These are phyloP conservation scores for Thielaviopsis cerberus DNA, from an alignment of 2,329 filamentous ascomycete species.

Conservation along the genomic window DNA sequence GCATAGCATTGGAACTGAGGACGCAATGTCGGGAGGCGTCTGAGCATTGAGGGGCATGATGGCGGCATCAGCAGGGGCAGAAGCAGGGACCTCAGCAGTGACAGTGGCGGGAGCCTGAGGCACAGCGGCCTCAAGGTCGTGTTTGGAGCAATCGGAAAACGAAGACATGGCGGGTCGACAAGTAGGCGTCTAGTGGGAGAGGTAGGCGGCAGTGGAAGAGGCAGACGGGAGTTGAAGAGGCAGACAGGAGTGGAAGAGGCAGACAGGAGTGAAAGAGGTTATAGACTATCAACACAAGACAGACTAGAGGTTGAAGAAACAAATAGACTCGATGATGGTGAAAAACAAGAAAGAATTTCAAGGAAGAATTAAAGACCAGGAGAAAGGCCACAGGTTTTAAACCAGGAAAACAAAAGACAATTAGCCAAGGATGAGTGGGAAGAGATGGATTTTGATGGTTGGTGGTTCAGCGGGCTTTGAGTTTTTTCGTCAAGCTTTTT, in stretches of 20 bases:
- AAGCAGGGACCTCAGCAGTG: neutral
- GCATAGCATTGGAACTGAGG: conserved; percentile 12
- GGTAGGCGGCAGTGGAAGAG: neutral
- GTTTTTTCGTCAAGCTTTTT: neutral
- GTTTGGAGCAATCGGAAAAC: conserved; percentile 4
- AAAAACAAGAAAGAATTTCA: neutral
- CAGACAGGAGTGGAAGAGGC: neutral
- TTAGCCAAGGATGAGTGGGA: neutral
- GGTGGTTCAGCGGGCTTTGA: neutral
- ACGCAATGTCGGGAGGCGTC: neutral
- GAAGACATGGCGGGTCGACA: neutral
- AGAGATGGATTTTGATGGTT: neutral
- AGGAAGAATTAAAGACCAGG: neutral
- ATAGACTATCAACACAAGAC: neutral
- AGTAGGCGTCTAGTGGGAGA: neutral
- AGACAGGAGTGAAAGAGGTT: neutral
- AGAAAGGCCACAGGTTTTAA: neutral
- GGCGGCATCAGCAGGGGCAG: neutral
- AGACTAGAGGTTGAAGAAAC: neutral
- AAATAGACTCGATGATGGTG: neutral
- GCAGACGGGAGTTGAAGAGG: neutral
- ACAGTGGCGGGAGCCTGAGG: neutral
- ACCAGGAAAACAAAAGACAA: neutral
- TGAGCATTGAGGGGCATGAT: neutral
- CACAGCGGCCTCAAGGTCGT: conserved; percentile 4